Base-by-base conservation (phyloP, 2,329 filamentous ascomycete species). In the Didymella lethalis region DNA sequence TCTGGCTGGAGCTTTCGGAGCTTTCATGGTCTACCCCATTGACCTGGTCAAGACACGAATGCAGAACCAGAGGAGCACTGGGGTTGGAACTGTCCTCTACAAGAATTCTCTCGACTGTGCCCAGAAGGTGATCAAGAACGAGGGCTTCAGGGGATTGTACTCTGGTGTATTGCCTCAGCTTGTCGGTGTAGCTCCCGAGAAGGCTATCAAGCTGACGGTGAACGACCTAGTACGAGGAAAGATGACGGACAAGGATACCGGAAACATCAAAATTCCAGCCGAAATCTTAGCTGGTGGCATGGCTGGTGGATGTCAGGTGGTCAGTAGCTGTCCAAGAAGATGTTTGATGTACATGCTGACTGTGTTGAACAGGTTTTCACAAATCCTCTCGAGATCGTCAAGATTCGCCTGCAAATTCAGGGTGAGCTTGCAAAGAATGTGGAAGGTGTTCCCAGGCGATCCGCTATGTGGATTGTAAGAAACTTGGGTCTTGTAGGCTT, bases 21-120 rank as follows among this genome's bases (percentile, higher is more conserved):
- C 95, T 12, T 98, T 99, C 77, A 97, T 99, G 92, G 95, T 99
- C 53, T 99, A 99, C 77, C 95, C 95, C 25, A 98, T 99, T 74
- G 95, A 99, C 81, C 82, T 99, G 62, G 95, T 99, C 78, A 99
- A 99, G 86, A 99, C 95, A 1, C 89, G 95, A 61, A 91, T 99
- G 88, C 95, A 99, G 80, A 99, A 99, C 82, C 95, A 99, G 83
- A 88, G 95, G 66, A 87, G 86, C 4, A 69, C 70, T 18, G 87
- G 90, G 49, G 92, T 93, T 0, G 95, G 95, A 57, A 90, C 97
- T 78, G 84, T 90, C 62, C 81, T 98, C 62, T 99, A 99, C 82
- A 97, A 96, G 80, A 99, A 99, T 84, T 98, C 94, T 46, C 80
- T 97, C 64, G 95, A 99, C 79, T 99, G 95, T 77, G 93, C 93